Percentiles rank a stretch among this genome's conserved stretches.
Conservation (phyloP, 306 rosid species). For the Prunus dulcis region DNA sequence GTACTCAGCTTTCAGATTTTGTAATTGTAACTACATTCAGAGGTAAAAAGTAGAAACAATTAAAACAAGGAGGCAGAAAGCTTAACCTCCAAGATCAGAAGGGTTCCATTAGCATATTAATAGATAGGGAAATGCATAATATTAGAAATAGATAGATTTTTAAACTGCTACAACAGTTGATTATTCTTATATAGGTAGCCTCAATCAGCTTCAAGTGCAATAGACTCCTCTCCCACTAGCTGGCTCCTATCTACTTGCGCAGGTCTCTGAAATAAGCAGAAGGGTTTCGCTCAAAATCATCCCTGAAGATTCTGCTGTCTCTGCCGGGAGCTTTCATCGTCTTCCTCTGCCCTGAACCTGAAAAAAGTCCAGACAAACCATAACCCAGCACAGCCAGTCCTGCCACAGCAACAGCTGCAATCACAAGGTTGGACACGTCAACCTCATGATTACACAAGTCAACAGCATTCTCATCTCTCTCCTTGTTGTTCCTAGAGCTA, state of each 20-base stretch:
- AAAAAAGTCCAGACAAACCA: background rate
- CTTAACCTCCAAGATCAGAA: too few relatives aligned
- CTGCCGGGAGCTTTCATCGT: constrained; percentile 33
- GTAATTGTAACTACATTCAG: too few relatives aligned
- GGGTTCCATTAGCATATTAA: background rate
- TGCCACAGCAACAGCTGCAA: background rate
- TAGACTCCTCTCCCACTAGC: background rate
- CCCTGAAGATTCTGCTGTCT: background rate
- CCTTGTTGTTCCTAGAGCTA: background rate
- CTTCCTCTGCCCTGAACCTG: background rate
- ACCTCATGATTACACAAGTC: background rate
- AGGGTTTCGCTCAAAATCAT: constrained; percentile 26
- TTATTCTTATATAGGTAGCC: background rate
- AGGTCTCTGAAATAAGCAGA: constrained; percentile 18
- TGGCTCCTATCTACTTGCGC: background rate
- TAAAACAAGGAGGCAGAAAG: too few relatives aligned
- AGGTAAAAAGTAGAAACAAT: too few relatives aligned
- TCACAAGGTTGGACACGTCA: background rate
- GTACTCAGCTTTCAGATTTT: too few relatives aligned
- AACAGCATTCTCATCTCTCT: background rate
- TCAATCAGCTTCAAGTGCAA: too few relatives aligned
- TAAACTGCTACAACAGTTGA: background rate
- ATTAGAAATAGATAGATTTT: too few relatives aligned
- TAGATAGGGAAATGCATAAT: background rate
- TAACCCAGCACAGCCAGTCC: background rate